Evolutionary conservation across 2,329 filamentous ascomycete genomes (phyloP).

Genomic region (Chaetomium strumarium): DNA sequence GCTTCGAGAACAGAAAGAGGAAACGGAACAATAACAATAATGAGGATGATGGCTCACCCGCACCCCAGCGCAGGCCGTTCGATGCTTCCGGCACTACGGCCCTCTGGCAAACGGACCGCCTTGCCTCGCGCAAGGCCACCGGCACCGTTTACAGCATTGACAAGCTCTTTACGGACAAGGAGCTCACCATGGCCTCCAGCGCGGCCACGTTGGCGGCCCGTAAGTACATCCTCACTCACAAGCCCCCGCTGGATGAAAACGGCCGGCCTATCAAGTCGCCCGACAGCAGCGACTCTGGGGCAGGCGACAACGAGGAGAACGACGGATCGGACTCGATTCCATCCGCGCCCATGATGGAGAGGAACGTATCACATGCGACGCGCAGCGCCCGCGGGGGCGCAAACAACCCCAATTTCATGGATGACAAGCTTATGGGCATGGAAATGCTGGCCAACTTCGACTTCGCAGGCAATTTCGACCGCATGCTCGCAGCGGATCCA

Average conservation of each 20-base stretch:
- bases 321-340: slow-evolving; percentile 42
- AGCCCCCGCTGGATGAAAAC: slow-evolving; percentile 42
- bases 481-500: slow-evolving; percentile 49
- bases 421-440: slow-evolving; percentile 53
- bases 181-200: slow-evolving; percentile 61
- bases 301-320: slow-evolving; percentile 45
- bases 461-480: slow-evolving; percentile 52
- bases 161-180: slow-evolving; percentile 66
- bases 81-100: slow-evolving; percentile 55
- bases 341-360: slow-evolving; percentile 54
- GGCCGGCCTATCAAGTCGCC: slow-evolving; percentile 45
- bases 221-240: slow-evolving; percentile 55
- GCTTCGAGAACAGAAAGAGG: slow-evolving; percentile 54
- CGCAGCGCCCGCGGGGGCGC: slow-evolving; percentile 53
- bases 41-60: slow-evolving; percentile 60
- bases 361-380: slow-evolving; percentile 58
- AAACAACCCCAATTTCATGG: slow-evolving; percentile 48
- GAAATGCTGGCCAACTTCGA: slow-evolving; percentile 57
- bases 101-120: slow-evolving; percentile 57
- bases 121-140: slow-evolving; percentile 49
- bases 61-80: slow-evolving; percentile 48
- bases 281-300: slow-evolving; percentile 49
- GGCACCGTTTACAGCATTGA: slow-evolving; percentile 60
- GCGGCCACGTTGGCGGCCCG: slow-evolving; percentile 56
- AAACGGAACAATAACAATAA: slow-evolving; percentile 51